Base-by-base conservation (phyloP, 1,139 yeast species). In the Candida sanyaensis region DNA sequence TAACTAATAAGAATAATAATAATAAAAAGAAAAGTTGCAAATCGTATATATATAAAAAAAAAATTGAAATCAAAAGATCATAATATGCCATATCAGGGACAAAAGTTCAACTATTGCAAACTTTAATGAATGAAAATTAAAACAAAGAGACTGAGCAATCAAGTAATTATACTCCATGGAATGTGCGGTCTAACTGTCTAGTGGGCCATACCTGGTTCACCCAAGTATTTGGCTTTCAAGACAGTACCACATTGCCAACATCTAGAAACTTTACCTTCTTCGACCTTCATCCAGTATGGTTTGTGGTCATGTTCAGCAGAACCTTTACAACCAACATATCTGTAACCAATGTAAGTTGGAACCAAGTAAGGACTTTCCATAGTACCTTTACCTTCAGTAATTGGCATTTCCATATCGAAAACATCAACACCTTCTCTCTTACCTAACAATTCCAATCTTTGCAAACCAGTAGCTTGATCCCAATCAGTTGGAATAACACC, bases 161-260 rank as follows among this genome's bases (percentile, higher is more conserved):
- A 26, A 26, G 9, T 6, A 26, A 6, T 2, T 6, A 26, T 6
- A 6, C 28, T 6, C 28, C 9, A 26, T 26, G 3, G 17, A 32
- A 32, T 10, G 6, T 5, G 34, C 6, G 9, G 21, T 33, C 37
- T 21, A 69, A 62, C 42, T 38, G 36, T 40, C 34, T 81, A 84
- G 65, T 73, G 78, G 60, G 78, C 80, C 67, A 80, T 85, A 62
- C 72, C 80, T 61, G 88, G 87, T 61, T 86, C 89, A 70, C 97
- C 97, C 65, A 92, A 82, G 76, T 86, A 87, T 76, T 91, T 89
- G 62, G 93, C 76, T 65, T 88, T 84, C 81, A 87, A 92, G 60
- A 91, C 96, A 60, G 92, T 86, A 71, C 99, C 99, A 73, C 98
- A 93, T 72, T 92, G 97, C 96, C 97, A 90, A 79, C 98, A 95